Conservation (phyloP, 164 flowering plant genomes). For the Tetracentron sinense region DNA sequence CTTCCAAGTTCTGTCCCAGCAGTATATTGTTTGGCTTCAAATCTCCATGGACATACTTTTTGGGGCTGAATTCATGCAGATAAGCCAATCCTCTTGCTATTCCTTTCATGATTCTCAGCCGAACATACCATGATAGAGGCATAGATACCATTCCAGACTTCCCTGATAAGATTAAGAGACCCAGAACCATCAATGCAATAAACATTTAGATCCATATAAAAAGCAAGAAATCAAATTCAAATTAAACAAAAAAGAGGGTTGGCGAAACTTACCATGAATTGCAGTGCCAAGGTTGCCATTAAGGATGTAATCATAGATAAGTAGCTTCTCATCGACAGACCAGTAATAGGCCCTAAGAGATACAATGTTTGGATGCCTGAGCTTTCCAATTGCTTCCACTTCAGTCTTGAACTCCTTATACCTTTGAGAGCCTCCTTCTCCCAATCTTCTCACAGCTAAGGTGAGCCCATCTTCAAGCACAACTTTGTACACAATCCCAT, state of each 20-base stretch:
- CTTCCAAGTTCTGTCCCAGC: constrained; percentile 54
- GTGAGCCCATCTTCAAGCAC: constrained; percentile 64
- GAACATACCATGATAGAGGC: constrained; percentile 51
- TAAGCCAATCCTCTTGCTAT: constrained; percentile 58
- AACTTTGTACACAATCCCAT: constrained; percentile 69
- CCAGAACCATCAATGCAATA: background rate
- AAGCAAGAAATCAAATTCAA: too few relatives aligned
- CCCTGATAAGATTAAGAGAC: constrained; percentile 29
- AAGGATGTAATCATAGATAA: constrained; percentile 56
- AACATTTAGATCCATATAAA: background rate
- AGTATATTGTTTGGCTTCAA: constrained; percentile 59
- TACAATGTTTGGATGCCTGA: constrained; percentile 62
- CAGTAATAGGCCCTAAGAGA: constrained; percentile 69
- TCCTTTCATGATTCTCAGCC: constrained; percentile 58
- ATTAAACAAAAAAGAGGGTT: background rate
- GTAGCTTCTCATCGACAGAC: constrained; percentile 77
- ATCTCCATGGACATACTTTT: constrained; percentile 76
- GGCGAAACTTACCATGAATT: constrained; percentile 48
- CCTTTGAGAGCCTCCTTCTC: constrained; percentile 74
- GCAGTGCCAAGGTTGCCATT: constrained; percentile 64
- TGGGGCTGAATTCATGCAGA: constrained; percentile 74
- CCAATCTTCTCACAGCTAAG: constrained; percentile 68
- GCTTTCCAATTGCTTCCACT: constrained; percentile 71
- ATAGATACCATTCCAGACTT: constrained; percentile 44
- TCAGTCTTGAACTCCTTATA: constrained; percentile 71